phyloP scores from a whole-genome alignment of 192 early-diverging fungal species.

The Entomortierella beljakovae region DNA sequence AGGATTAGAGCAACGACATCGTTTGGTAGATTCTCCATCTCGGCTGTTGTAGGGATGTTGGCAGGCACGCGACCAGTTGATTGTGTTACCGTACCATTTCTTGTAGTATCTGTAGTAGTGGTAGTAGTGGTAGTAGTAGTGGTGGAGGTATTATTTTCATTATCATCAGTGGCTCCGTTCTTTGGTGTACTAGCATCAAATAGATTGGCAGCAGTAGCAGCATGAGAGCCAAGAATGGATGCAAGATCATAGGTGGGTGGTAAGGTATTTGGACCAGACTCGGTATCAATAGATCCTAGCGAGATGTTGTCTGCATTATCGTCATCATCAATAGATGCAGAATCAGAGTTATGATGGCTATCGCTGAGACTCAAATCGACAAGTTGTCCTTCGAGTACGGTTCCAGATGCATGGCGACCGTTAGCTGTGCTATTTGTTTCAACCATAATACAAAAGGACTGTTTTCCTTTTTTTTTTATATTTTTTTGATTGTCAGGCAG shows the following conservation, averaged over 20 bases:
- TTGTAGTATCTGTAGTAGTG: neutral
- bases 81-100: neutral
- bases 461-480: too few species aligned
- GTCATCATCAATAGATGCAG: conserved; percentile 19
- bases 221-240: conserved; percentile 30
- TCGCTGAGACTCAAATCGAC: conserved; percentile 18
- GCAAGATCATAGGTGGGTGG: conserved; percentile 51
- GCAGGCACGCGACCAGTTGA: conserved; percentile 20
- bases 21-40: conserved; percentile 57
- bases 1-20: conserved; percentile 51
- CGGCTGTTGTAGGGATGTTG: conserved; percentile 38
- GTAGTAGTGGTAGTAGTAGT: conserved; percentile 3
- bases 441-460: neutral
- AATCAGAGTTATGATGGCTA: conserved; percentile 2
- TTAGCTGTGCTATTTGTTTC: neutral
- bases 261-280: conserved; percentile 18
- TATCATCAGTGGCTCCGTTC: neutral
- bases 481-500: too few species aligned
- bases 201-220: conserved; percentile 13
- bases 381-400: conserved; percentile 26
- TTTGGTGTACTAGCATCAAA: conserved; percentile 1
- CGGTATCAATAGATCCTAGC: conserved; percentile 40
- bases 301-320: conserved; percentile 46
- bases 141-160: conserved; percentile 1
- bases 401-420: neutral